Conservation (phyloP, 1,284 basidiomycete species). For the Microbotryum intermedium region DNA sequence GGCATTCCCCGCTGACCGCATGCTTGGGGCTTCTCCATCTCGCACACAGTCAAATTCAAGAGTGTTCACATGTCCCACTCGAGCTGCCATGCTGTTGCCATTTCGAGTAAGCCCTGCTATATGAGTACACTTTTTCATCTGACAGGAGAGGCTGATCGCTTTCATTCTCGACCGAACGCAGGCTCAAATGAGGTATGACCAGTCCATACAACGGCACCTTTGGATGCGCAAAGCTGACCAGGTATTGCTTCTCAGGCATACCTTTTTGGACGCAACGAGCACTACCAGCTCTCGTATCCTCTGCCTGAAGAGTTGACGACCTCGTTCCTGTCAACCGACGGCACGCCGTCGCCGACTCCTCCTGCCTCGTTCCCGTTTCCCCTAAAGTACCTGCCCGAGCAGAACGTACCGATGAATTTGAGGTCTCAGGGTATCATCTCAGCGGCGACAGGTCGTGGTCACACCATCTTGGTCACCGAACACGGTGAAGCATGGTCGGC, state of each 20-base stretch:
- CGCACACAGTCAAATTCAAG: slow-evolving; percentile 44
- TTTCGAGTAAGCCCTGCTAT: slow-evolving; percentile 47
- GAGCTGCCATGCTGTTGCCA: slow-evolving; percentile 62
- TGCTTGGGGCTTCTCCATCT: neutral
- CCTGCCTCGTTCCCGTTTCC: slow-evolving; percentile 54
- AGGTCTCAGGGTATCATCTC: slow-evolving; percentile 60
- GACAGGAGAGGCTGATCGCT: neutral
- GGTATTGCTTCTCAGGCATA: slow-evolving; percentile 49
- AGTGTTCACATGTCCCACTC: slow-evolving; percentile 64
- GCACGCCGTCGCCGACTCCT: slow-evolving; percentile 40
- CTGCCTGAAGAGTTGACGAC: slow-evolving; percentile 11
- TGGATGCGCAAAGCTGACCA: neutral
- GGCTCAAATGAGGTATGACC: slow-evolving; percentile 27
- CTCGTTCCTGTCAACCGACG: slow-evolving; percentile 47
- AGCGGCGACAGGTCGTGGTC: slow-evolving; percentile 72
- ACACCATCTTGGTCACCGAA: slow-evolving; percentile 73
- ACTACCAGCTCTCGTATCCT: slow-evolving; percentile 38
- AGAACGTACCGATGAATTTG: slow-evolving; percentile 44
- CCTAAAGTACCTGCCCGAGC: slow-evolving; percentile 39
- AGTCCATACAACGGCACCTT: slow-evolving; percentile 18
- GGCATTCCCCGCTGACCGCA: slow-evolving; percentile 11
- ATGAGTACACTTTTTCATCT: neutral
- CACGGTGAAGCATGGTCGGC: slow-evolving; percentile 74
- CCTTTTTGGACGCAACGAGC: slow-evolving; percentile 70
- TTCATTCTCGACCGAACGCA: neutral